These are phyloP conservation scores for Scheffersomyces ergatensis DNA, from an alignment of 805 yeast genomes.

Conservation along the genomic window DNA sequence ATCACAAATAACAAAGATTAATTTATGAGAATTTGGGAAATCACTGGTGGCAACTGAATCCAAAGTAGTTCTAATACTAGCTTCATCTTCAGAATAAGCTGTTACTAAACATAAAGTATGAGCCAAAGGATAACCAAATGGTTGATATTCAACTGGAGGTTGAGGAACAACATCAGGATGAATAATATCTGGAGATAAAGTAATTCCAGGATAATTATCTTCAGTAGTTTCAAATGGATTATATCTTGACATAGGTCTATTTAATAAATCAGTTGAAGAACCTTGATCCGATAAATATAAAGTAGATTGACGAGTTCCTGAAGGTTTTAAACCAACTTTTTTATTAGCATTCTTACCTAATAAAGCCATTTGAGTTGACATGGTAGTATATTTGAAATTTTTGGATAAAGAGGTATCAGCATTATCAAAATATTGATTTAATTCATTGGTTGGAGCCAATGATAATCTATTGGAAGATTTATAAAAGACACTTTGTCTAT, in stretches of 20 bases:
- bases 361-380: conserved; percentile 61
- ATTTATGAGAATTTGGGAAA: conserved; percentile 91
- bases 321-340: conserved; percentile 5
- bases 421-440: conserved; percentile 34
- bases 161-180: conserved; percentile 85
- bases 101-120: conserved; percentile 58
- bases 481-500: conserved; percentile 42
- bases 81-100: conserved; percentile 91
- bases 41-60: conserved; percentile 95
- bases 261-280: conserved; percentile 34
- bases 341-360: conserved; percentile 16
- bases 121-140: conserved; percentile 75
- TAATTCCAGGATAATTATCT: conserved; percentile 37
- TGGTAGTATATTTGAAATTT: conserved; percentile 52
- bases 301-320: conserved; percentile 24
- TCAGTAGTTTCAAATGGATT: conserved; percentile 34
- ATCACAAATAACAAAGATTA: conserved; percentile 84
- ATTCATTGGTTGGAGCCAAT: conserved; percentile 38
- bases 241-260: conserved; percentile 23
- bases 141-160: conserved; percentile 87
- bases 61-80: conserved; percentile 79
- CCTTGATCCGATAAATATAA: conserved; percentile 27
- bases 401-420: conserved; percentile 29
- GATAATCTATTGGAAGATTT: conserved; percentile 31
- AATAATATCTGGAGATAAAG: conserved; percentile 55